phyloP scores from a whole-genome alignment of 441 rosid species.

The Corymbia calophylla region DNA sequence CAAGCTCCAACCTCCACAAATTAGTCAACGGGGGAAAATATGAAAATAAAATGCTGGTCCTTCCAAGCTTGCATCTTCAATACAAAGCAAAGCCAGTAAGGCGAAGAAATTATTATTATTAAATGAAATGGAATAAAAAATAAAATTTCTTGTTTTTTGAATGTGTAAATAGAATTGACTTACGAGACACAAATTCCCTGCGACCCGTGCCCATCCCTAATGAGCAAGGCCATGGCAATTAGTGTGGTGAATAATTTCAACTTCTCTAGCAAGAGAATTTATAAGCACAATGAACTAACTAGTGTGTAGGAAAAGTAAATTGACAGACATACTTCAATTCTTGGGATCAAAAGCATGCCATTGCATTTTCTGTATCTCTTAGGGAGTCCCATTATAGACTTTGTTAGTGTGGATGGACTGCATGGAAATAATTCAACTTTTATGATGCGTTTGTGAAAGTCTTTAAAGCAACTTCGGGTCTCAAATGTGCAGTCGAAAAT shows the following conservation, averaged over 20 bases:
- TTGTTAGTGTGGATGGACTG: background rate
- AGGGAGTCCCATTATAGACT: background rate
- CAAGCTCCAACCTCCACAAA: background rate
- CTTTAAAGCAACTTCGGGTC: background rate
- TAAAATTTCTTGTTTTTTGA: no score
- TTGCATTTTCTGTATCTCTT: background rate
- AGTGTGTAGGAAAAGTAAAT: background rate
- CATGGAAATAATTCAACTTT: background rate
- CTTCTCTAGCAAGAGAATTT: background rate
- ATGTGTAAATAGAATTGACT: background rate
- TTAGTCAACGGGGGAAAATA: background rate
- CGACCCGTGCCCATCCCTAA: background rate
- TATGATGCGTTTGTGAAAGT: background rate
- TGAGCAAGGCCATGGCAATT: background rate
- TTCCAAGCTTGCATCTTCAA: background rate
- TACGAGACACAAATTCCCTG: background rate
- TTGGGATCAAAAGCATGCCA: background rate
- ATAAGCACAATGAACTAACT: fast-evolving
- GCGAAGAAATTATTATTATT: background rate
- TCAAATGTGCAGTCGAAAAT: background rate
- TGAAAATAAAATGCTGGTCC: background rate
- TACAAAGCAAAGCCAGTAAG: background rate
- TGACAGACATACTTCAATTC: background rate
- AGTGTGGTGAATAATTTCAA: background rate
- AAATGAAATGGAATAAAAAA: background rate